Base-by-base conservation (phyloP, 352 stramenopile species). In the Globisporangium paroecandrum region DNA sequence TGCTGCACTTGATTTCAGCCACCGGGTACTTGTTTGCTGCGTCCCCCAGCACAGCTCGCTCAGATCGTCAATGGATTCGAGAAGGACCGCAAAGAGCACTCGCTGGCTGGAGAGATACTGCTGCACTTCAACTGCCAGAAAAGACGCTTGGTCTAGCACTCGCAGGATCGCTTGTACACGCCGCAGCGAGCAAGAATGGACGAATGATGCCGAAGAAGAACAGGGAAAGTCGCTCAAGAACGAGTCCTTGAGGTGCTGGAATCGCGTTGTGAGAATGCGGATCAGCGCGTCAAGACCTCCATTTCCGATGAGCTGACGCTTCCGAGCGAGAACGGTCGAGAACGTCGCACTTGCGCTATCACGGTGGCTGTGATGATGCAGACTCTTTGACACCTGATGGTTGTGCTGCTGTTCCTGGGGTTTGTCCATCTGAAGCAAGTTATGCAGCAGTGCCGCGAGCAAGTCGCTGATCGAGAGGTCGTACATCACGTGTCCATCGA, bases 61-160 rank as follows among this genome's bases (percentile, higher is more conserved):
- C 43, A 91, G 55, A 3, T 71, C 46, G 1, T 71, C 62, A n/a
- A 87, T 59, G 1, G 82, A n/a, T 60, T 73, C 68, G 47, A 91
- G 54, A 7, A 87, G 62, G 5, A 87, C 55, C 1, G 27, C 29
- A 24, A 93, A 81, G 0, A 90, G 32, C 5, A 20, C 60, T 27
- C 58, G 67, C 10, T 75, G 49, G 20, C 68, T 71, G 3, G 81
- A 80, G 57, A 94, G 65, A 51, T 81, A 72, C 4, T 69, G 68
- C 65, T 94, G 85, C 1, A 87, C 78, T 34, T 80, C 67, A 1
- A 56, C 47, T 0, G 71, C 74, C 13, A 91, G 67, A 69, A 90
- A 93, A 2, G 83, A 86, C 13, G 75, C 77, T 73, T 93, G 87
- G 22, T 93, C 82, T 12, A 94, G 69, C 8, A 94, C 71, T n/a